Conservation (phyloP, 108 stramenopile genomes). For the Aureococcus anophagefferens region DNA sequence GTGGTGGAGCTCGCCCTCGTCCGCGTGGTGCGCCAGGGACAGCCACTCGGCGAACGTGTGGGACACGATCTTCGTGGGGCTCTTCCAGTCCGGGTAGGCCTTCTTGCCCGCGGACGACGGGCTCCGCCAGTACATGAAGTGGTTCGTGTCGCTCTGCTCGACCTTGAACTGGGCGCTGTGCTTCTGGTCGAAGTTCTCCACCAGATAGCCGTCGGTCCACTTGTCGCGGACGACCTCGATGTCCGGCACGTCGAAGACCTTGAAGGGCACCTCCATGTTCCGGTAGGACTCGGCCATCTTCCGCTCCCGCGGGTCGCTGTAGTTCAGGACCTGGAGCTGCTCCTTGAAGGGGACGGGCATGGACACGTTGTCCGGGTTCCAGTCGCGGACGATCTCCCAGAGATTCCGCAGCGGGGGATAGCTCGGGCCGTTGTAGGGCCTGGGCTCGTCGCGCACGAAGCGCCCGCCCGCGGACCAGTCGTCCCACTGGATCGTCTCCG, state of each 20-base stretch:
- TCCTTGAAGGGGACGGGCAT: background rate
- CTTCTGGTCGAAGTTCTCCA: background rate
- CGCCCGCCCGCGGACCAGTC: background rate
- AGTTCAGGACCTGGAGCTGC: background rate
- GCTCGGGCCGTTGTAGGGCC: background rate
- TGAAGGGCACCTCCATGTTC: slow-evolving; percentile 82
- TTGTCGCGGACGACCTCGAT: slow-evolving; percentile 28
- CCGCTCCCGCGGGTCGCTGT: background rate
- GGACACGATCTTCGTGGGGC: background rate
- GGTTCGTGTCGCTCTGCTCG: slow-evolving; percentile 72
- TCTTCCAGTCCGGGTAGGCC: background rate
- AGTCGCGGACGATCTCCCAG: background rate
- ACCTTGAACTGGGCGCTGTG: slow-evolving; percentile 37
- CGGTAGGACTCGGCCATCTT: slow-evolving; percentile 72
- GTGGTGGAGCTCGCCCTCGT: background rate
- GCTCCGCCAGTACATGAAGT: slow-evolving; percentile 85
- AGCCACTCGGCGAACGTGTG: background rate
- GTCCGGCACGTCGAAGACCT: slow-evolving; percentile 78
- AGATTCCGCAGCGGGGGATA: background rate
- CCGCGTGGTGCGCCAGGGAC: background rate
- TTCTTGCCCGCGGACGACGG: background rate
- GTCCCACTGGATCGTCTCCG: background rate
- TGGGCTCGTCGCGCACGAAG: background rate
- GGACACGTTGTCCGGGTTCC: background rate
- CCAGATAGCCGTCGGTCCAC: background rate